Evolutionary conservation across 2,329 filamentous ascomycete species (phyloP), one percentile per base, ranked within the genome.

Genomic region (Dichotomopilus funicola): DNA sequence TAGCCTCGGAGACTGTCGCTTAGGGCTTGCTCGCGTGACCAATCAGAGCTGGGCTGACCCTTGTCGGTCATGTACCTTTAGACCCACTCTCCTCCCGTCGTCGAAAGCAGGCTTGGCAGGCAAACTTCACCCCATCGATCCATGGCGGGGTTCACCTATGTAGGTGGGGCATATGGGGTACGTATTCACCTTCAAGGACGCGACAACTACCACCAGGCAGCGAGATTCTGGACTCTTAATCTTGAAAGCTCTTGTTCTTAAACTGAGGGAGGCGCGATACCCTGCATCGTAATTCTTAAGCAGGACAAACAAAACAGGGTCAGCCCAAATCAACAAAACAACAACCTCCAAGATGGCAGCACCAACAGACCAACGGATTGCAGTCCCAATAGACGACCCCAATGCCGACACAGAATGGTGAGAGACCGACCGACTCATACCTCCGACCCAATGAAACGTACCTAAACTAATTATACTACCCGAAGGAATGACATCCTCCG

Each of bases 351-450:
- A 59, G 10, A 86, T 86, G 83, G 81, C 82, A 13, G 80, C 81
- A 36, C 82, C 83, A 38, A 66, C 72, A 62, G 83, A 87, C 53
- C 81, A 87, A 66, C 76, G 83, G 47, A 84, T 87, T 63, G 78
- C 78, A 66, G 94, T 99, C 58, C 91, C 91, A 45, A 87, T 99
- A 63, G 90, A 95, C 69, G 87, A 97, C 69, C 92, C 92, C 36
- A 95, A 97, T 68, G 94, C 91, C 60, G 94, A 99, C 70, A 99
- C 94, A 61, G 94, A 99, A 86, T 99, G 94, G 94, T 91, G 75
- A 60, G 56, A 49, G 19, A 27, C 19, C 19, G 19, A 27, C 19
- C 54, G 37, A 47, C 19, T 13, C 42, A 34, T 8, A 6, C 27
- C 31, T 40, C 6, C 13, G 46, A 19, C 3, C 3, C 31, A 10